Conservation (phyloP, 805 yeast genomes). For the Hanseniaspora mollemarum region DNA sequence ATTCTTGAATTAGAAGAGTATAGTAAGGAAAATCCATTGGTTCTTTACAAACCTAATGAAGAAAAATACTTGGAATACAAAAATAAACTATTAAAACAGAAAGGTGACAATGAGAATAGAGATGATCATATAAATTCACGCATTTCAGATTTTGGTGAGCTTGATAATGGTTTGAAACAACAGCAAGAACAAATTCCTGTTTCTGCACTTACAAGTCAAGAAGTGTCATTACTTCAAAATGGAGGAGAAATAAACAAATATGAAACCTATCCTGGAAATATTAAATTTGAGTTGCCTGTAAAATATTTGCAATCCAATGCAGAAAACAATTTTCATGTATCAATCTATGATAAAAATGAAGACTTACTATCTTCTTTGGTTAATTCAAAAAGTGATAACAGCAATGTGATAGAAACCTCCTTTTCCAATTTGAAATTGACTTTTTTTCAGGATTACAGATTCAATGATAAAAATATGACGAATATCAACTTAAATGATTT, state of each 20-base stretch:
- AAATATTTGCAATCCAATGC: neutral
- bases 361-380: neutral
- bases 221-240: neutral
- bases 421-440: slow-evolving; percentile 2
- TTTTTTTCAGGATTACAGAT: slow-evolving; percentile 11
- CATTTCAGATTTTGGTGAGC: neutral
- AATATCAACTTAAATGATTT: neutral
- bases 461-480: slow-evolving; percentile 8
- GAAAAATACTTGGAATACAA: neutral
- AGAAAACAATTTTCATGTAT: neutral
- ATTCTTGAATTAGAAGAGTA: slow-evolving; percentile 16
- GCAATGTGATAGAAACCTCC: neutral
- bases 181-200: neutral
- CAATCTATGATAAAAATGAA: neutral
- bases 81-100: neutral
- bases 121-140: neutral
- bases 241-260: slow-evolving; percentile 4
- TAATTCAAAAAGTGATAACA: neutral
- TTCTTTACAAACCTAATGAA: neutral
- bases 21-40: neutral
- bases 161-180: neutral
- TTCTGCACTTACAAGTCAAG: neutral
- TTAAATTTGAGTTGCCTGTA: neutral
- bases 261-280: neutral
- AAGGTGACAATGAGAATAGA: neutral